Evolutionary conservation across 345 rosid genomes (phyloP), one percentile per base, ranked within the genome.

Genomic region (Punica granatum): DNA sequence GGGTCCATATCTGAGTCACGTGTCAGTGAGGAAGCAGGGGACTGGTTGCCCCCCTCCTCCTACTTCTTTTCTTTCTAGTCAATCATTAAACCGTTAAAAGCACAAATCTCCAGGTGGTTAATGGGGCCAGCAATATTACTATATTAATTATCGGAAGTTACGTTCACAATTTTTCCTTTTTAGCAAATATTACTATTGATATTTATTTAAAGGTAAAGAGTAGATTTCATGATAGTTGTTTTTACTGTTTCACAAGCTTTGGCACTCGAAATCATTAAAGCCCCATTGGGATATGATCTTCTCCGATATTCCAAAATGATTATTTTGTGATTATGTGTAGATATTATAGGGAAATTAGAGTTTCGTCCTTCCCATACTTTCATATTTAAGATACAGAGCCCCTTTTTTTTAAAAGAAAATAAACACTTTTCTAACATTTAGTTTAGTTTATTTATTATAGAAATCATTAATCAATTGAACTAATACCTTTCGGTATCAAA

Each of bases 191-290:
- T 11, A 43, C 19, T 43, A 15, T 43, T 43, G 2, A 12, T 13
- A n/a, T n/a, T n/a, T n/a, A n/a, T n/a, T n/a, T n/a, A n/a, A 53
- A 23, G 59, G 31, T 25, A 21, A 25, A 53, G 30, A 23, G 31
- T 53, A 25, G 11, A 25, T 8, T 53, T 23, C 59, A 21, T 53
- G 31, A 53, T 53, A 9, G 59, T 23, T 23, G 59, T 23, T 18
- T 53, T 37, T 37, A 37, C 41, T 37, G 11, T 37, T 37, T 37
- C 41, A 37, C 41, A 11, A 37, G 41, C 41, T 37, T 53, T 53
- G 59, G 30, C 59, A 53, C 13, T 53, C 59, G 30, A 53, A 23
- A 53, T 53, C 59, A 53, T 53, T 53, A 53, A 53, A 53, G 59
- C 59, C n/a, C 5, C 31, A 7, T 25, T 53, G 6, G 59, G 31